Evolutionary conservation across 495 filamentous ascomycete species (phyloP).

Genomic region (Aspergillus asperescens): DNA sequence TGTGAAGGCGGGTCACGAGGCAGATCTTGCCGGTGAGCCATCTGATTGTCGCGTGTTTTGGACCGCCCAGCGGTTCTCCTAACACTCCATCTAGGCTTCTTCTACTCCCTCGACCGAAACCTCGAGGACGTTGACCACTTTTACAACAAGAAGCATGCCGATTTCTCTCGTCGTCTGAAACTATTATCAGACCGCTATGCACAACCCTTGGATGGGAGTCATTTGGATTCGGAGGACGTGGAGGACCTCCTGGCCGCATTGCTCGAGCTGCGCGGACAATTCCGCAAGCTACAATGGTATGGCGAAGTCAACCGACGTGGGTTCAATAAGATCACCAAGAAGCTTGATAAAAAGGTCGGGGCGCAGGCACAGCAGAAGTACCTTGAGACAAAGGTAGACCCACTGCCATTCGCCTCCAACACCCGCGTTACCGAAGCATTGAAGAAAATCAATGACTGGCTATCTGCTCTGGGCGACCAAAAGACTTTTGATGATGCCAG

Average conservation of each 20-base stretch:
- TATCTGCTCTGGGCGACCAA: constrained; percentile 70
- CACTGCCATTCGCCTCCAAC: constrained; percentile 78
- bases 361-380: constrained; percentile 73
- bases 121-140: constrained; percentile 92
- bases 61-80: constrained; percentile 21
- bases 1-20: constrained; percentile 60
- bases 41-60: constrained; percentile 7
- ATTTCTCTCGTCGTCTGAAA: constrained; percentile 74
- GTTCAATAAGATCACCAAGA: constrained; percentile 97
- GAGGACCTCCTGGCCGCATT: constrained; percentile 86
- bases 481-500: constrained; percentile 64
- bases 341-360: constrained; percentile 85
- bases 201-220: constrained; percentile 42
- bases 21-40: constrained; percentile 69
- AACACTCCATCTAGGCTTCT: constrained; percentile 63
- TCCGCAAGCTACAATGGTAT: constrained; percentile 94
- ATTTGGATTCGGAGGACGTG: constrained; percentile 67
- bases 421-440: constrained; percentile 57
- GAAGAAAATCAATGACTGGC: constrained; percentile 82
- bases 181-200: constrained; percentile 83
- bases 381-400: constrained; percentile 80
- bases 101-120: constrained; percentile 90
- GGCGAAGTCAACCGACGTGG: constrained; percentile 93
- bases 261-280: constrained; percentile 76
- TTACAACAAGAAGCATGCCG: constrained; percentile 90